phyloP scores from a whole-genome alignment of 305 asterid species.

The Plantago lanceolata region DNA sequence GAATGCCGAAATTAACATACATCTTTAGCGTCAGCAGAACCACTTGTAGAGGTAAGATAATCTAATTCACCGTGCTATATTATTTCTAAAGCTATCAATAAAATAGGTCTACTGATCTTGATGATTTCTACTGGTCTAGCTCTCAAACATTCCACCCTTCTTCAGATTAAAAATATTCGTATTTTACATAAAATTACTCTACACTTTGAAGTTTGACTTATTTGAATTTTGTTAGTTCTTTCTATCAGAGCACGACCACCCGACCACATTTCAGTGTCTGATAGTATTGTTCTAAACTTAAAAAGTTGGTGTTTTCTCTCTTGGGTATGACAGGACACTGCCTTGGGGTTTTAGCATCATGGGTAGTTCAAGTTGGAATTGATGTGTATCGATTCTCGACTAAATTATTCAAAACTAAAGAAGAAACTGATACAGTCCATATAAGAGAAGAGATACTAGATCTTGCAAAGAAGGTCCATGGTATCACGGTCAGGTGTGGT shows the following conservation, averaged over 20 bases:
- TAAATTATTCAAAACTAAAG: constrained; percentile 30
- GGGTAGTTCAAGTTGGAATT: constrained; percentile 78
- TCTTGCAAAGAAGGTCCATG: constrained; percentile 54
- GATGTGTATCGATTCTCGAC: constrained; percentile 52
- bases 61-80: background rate
- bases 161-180: too few species aligned
- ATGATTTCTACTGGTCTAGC: too few species aligned
- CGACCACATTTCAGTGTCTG: too few species aligned
- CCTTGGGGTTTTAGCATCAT: constrained; percentile 83
- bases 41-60: constrained; percentile 70
- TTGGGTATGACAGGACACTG: constrained; percentile 54
- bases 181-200: too few species aligned
- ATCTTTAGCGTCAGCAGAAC: constrained; percentile 58
- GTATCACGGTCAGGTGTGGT: constrained; percentile 53
- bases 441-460: constrained; percentile 29
- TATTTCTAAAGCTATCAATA: too few species aligned
- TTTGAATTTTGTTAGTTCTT: too few species aligned
- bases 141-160: too few species aligned
- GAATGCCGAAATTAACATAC: constrained; percentile 51
- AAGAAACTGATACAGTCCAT: constrained; percentile 33
- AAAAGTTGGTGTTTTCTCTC: constrained; percentile 3
- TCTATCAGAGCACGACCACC: too few species aligned
- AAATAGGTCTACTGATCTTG: too few species aligned
- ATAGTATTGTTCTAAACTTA: too few species aligned
- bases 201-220: too few species aligned